Evolutionary conservation across 352 stramenopile species (phyloP).

Genomic region (Phytophthora citricola): DNA sequence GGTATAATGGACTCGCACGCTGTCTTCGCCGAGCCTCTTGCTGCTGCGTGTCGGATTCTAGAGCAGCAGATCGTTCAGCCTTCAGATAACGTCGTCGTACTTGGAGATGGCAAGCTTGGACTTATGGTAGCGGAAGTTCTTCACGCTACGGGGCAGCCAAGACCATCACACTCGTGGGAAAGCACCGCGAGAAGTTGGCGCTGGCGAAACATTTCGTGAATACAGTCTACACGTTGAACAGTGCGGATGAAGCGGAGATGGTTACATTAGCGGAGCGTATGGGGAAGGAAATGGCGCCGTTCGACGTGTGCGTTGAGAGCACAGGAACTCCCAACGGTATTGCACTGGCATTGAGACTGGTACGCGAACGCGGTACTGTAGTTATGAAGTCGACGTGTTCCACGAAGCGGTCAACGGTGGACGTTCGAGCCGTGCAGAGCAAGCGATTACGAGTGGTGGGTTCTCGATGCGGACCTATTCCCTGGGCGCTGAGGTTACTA

Average conservation of each 20-base stretch:
- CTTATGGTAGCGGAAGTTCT: conserved; percentile 88
- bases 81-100: conserved; percentile 72
- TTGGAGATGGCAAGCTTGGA: conserved; percentile 91
- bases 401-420: conserved; percentile 38
- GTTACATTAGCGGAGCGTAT: conserved; percentile 31
- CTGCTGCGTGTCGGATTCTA: conserved; percentile 84
- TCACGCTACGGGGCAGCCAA: conserved; percentile 38
- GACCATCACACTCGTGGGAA: conserved; percentile 61
- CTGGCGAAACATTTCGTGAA: conserved; percentile 57
- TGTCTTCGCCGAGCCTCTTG: conserved; percentile 88
- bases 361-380: conserved; percentile 42
- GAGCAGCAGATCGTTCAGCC: conserved; percentile 78
- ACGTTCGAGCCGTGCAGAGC: conserved; percentile 34
- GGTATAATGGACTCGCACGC: conserved; percentile 69
- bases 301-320: conserved; percentile 76
- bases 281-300: conserved; percentile 27
- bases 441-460: conserved; percentile 64
- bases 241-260: conserved; percentile 31
- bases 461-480: conserved; percentile 73
- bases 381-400: conserved; percentile 68
- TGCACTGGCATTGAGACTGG: conserved; percentile 47
- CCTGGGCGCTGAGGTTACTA: conserved; percentile 61
- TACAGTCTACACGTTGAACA: conserved; percentile 34
- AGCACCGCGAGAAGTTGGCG: conserved; percentile 63
- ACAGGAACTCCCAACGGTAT: conserved; percentile 59